These are phyloP conservation scores for Microdochium trichocladiopsis DNA, from an alignment of 2,329 filamentous ascomycete genomes.

Conservation along the genomic window DNA sequence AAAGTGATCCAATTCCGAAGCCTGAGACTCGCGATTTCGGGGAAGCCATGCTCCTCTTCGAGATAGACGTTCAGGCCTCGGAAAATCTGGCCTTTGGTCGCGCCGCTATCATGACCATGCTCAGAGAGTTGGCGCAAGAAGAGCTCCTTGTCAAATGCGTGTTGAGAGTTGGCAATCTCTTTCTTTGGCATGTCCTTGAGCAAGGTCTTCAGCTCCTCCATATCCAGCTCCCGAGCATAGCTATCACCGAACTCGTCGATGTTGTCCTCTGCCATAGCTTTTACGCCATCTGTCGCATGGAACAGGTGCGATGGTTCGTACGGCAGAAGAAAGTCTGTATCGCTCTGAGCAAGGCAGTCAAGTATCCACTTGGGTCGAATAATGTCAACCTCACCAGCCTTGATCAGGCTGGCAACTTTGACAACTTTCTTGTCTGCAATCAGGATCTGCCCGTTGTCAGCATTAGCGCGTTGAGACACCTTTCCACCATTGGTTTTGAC, in stretches of 20 bases:
- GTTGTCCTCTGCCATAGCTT: conserved; percentile 48
- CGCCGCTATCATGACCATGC: conserved; percentile 44
- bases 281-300: conserved; percentile 52
- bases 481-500: conserved; percentile 79
- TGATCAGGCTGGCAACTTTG: conserved; percentile 77
- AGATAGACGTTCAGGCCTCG: conserved; percentile 35
- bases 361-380: conserved; percentile 76
- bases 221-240: conserved; percentile 62
- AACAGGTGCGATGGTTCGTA: conserved; percentile 63
- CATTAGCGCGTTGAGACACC: conserved; percentile 66
- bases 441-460: conserved; percentile 57
- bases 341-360: conserved; percentile 63
- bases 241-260: conserved; percentile 78
- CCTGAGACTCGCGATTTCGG: conserved; percentile 28
- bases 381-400: conserved; percentile 62
- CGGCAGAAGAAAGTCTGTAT: conserved; percentile 55
- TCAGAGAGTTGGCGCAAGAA: conserved; percentile 50
- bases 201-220: conserved; percentile 53
- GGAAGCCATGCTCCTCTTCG: conserved; percentile 17
- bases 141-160: conserved; percentile 31
- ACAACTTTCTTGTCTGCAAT: conserved; percentile 75
- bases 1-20: conserved; percentile 58
- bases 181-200: conserved; percentile 43
- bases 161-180: conserved; percentile 21
- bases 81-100: conserved; percentile 46